Evolutionary conservation across 2,329 filamentous ascomycete species (phyloP), one percentile per base, ranked within the genome.

Genomic region (Fusarium tricinctum): DNA sequence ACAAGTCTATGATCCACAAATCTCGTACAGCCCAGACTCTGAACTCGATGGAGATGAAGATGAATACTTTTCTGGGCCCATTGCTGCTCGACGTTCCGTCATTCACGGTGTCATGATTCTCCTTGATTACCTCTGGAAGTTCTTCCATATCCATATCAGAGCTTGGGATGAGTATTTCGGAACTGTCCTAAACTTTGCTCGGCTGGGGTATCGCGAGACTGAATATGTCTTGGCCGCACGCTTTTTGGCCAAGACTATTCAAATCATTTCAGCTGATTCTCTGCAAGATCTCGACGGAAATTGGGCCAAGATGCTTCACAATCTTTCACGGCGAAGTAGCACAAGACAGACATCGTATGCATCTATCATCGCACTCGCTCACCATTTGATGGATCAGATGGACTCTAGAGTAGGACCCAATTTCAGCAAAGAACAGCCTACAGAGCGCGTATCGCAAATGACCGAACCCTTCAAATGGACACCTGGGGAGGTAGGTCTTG

Each of bases 81-180:
- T n/a, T 17, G 14, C 23, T 53, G 17, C 60, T 47, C 32, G 51
- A 50, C 30, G 40, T 1, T 70, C 71, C 8, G 73, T 83, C 12
- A 70, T 86, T 22, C 72, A 77, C 26, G 74, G 77, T 3, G 77
- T 80, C 6, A 77, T 89, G 40, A 70, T 73, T 19, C 79, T 88
- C 22, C 81, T 93, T 49, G 80, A 82, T 30, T 77, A 82, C 22
- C 77, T 92, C 5, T 93, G 88, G 86, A 80, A 84, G 5, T 81
- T 79, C n/a, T 88, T 93, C 58, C 88, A 92, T 62, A 78, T 81
- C 4, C 82, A 85, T 45, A 80, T 88, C 28, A 86, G 89, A 58
- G 86, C 91, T 5, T 96, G 92, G 92, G 87, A 89, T 42, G 92
- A 95, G 72, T 90, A 91, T 59, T 95, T 95, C 74, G 85, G 86